phyloP scores from a whole-genome alignment of 108 stramenopile genomes.

The Epithemia pelagica region DNA sequence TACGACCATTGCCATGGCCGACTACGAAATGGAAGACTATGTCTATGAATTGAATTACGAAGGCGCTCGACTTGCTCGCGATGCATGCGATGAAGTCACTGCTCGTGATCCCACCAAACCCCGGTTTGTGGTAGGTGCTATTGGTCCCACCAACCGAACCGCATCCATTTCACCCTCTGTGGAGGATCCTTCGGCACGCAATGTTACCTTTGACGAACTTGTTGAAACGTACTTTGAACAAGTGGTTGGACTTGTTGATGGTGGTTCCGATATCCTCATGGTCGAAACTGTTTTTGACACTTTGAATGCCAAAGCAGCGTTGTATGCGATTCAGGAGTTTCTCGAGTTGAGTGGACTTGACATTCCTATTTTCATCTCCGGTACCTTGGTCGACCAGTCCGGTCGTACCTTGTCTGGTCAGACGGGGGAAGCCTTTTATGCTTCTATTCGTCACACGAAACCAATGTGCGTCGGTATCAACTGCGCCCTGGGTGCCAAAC shows the following conservation, averaged over 20 bases:
- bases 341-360: constrained; percentile 81
- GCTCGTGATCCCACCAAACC: constrained; percentile 86
- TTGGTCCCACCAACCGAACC: constrained; percentile 95
- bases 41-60: constrained; percentile 91
- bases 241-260: constrained; percentile 85
- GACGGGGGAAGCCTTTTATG: constrained; percentile 94
- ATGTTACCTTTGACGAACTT: constrained; percentile 96
- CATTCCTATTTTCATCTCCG: constrained; percentile 92
- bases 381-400: constrained; percentile 93
- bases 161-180: constrained; percentile 92
- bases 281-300: constrained; percentile 97
- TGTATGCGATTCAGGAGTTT: constrained; percentile 86
- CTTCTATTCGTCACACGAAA: constrained; percentile 89
- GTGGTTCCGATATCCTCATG: constrained; percentile 90
- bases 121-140: constrained; percentile 92
- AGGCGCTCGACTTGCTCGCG: constrained; percentile 82
- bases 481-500: constrained; percentile 82
- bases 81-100: constrained; percentile 90
- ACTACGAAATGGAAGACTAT: constrained; percentile 90
- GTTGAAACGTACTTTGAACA: constrained; percentile 94
- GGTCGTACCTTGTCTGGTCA: constrained; percentile 51
- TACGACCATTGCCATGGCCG: constrained; percentile 94
- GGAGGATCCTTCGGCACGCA: constrained; percentile 85
- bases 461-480: constrained; percentile 90
- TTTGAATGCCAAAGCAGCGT: constrained; percentile 92